A percentile compares a stretch with the other conserved stretches of the same genome.
Evolutionary conservation across 1,139 yeast genomes (phyloP).

Genomic region (Magnusiomyces tetraspermus): DNA sequence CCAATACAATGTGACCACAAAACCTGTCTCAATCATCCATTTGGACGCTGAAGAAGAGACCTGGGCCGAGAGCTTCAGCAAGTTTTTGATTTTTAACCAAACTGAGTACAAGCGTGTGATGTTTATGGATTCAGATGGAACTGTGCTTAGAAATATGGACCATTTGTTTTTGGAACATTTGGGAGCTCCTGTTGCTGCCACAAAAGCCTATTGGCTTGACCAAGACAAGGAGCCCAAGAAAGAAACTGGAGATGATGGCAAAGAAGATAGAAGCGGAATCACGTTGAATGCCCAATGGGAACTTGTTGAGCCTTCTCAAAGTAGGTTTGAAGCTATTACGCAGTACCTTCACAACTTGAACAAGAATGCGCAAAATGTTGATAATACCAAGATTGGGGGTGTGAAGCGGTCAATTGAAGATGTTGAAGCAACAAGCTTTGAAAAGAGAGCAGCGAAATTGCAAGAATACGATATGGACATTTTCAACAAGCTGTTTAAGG

Average conservation of each 20-base stretch:
- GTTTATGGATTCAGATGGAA: slow-evolving; percentile 38
- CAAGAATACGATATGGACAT: slow-evolving; percentile 45
- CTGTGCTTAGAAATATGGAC: slow-evolving; percentile 31
- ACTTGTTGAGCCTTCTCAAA: slow-evolving; percentile 37
- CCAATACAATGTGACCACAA: slow-evolving; percentile 21
- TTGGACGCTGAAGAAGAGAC: slow-evolving; percentile 23
- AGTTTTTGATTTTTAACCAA: slow-evolving; percentile 38
- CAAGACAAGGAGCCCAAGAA: background rate
- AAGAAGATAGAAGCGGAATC: slow-evolving; percentile 5
- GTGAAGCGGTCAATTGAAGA: slow-evolving; percentile 11
- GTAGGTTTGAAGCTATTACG: slow-evolving; percentile 28
- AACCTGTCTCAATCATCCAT: slow-evolving; percentile 23
- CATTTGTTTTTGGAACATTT: slow-evolving; percentile 42
- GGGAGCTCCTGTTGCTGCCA: slow-evolving; percentile 31
- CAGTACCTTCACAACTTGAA: background rate
- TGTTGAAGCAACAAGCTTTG: background rate
- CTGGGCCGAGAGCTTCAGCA: slow-evolving; percentile 42
- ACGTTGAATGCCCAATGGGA: slow-evolving; percentile 37
- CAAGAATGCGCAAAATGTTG: slow-evolving; percentile 21
- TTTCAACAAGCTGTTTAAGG: slow-evolving; percentile 35
- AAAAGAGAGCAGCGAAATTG: background rate
- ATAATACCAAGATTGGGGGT: background rate
- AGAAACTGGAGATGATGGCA: slow-evolving; percentile 6
- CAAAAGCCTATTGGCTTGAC: slow-evolving; percentile 30
- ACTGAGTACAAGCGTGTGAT: slow-evolving; percentile 41